phyloP scores from a whole-genome alignment of 1,284 basidiomycete species.

The Ustilago trichophora region DNA sequence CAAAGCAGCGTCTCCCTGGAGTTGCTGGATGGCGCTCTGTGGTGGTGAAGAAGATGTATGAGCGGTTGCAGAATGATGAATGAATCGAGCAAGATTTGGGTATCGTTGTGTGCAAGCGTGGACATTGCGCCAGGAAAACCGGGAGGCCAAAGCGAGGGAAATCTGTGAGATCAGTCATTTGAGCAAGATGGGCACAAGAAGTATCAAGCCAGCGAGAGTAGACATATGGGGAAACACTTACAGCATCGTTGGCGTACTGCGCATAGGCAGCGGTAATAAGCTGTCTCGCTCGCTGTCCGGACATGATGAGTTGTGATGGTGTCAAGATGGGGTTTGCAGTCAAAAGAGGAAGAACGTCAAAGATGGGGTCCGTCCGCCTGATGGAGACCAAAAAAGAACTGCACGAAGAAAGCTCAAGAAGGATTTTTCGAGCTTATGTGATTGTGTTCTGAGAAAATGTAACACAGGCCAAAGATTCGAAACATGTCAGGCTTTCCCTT shows the following conservation, averaged over 20 bases:
- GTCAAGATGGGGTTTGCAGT: not conserved
- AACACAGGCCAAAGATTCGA: too few relatives aligned
- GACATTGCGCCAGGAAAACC: slow-evolving; percentile 1
- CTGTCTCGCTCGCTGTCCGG: slow-evolving; percentile 45
- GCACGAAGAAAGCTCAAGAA: too few relatives aligned
- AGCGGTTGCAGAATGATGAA: not conserved
- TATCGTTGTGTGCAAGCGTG: not conserved
- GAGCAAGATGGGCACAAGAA: slow-evolving; percentile 21
- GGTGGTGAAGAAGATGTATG: not conserved
- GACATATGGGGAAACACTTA: slow-evolving; percentile 10
- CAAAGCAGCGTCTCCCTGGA: slow-evolving; percentile 40
- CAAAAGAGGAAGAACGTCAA: not conserved
- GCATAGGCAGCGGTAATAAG: slow-evolving; percentile 47
- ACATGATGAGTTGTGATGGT: slow-evolving; percentile 25
- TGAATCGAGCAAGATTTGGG: too few relatives aligned
- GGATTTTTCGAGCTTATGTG: too few relatives aligned
- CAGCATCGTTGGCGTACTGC: slow-evolving; percentile 49
- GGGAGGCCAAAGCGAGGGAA: slow-evolving; percentile 20
- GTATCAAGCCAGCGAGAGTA: not conserved
- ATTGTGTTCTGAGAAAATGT: too few relatives aligned
- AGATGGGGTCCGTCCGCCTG: not conserved
- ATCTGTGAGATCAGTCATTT: slow-evolving; percentile 41
- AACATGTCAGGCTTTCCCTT: too few relatives aligned
- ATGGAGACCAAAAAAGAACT: too few relatives aligned
- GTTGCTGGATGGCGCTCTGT: slow-evolving; percentile 45